These are phyloP conservation scores for Nemania sp. DNA, from an alignment of 2,329 filamentous ascomycete genomes.

Conservation along the genomic window DNA sequence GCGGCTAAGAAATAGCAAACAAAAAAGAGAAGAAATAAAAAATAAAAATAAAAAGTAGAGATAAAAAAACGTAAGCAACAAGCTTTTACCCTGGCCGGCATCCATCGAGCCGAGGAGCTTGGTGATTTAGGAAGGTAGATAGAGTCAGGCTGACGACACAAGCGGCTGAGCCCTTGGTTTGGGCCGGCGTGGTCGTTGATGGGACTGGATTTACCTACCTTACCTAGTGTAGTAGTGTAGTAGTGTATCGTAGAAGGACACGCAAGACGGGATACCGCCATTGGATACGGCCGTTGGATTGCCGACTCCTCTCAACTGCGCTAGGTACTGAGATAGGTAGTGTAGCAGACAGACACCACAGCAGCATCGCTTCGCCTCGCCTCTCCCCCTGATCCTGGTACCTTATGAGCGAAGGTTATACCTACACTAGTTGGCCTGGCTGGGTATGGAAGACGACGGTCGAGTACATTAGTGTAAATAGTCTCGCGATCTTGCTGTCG, in stretches of 20 bases:
- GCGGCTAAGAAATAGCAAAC: no score
- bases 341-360: no score
- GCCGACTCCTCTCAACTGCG: slow-evolving; percentile 1
- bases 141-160: slow-evolving; percentile 14
- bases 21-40: no score
- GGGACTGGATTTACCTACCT: neutral
- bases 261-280: neutral
- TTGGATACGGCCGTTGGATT: neutral
- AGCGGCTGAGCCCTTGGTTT: slow-evolving; percentile 25
- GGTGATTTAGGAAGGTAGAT: slow-evolving; percentile 22
- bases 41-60: no score
- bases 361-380: no score
- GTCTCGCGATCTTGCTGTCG: neutral
- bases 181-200: slow-evolving; percentile 17
- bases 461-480: neutral
- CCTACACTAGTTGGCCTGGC: neutral
- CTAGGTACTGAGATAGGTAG: neutral
- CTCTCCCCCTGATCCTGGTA: neutral
- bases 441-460: no score
- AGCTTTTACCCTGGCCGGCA: slow-evolving; percentile 18
- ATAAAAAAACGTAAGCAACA: slow-evolving; percentile 9
- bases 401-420: neutral
- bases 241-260: neutral
- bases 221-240: neutral
- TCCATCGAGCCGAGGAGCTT: slow-evolving; percentile 12